Evolutionary conservation across 805 yeast species (phyloP), one percentile per base, ranked within the genome.

Genomic region (Sugiyamaella valdiviana): DNA sequence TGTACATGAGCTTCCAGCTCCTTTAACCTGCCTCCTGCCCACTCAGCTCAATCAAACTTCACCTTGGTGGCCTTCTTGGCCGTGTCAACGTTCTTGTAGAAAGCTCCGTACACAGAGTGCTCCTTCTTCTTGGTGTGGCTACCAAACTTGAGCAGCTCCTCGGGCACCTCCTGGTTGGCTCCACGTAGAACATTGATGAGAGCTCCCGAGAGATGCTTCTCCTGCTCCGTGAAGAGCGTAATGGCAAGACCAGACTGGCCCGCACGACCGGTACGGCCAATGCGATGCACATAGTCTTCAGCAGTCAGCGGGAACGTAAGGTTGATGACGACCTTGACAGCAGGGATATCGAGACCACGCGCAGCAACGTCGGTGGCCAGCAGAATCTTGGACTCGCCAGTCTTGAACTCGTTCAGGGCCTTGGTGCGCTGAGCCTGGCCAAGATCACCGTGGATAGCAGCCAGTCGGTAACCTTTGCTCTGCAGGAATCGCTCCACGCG

Each of bases 281-380:
- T 91, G 70, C 98, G 80, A 67, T 91, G 98, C 35, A 91, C 97
- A 63, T 91, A 91, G 69, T 91, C 97, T 68, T 91, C 98, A 9
- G 87, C 93, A 0, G 97, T 90, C 60, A 90, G 76, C 42, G 99
- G 99, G 81, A 91, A 91, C 5, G 97, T 90, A 66, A 91, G 75
- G 66, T 91, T 91, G 66, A 91, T 88, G 37, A 91, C 98, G 16
- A 88, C 85, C 68, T 90, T 91, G 53, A 93, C 99, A 58, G 95
- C 88, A 45, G 99, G 99, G 60, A 93, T 93, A 68, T 93, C 99
- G 57, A 93, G 76, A 55, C 98, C 98, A 74, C 98, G 80, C 37
- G 97, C 97, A 45, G 97, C 97, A 50, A 90, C 99, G 71, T 93
- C 99, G 1, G 99, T 93, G 24, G 99, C 99, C 57, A 93, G 76